Evolutionary conservation across 2,329 filamentous ascomycete genomes (phyloP).

Genomic region (Xylariaceae sp.): DNA sequence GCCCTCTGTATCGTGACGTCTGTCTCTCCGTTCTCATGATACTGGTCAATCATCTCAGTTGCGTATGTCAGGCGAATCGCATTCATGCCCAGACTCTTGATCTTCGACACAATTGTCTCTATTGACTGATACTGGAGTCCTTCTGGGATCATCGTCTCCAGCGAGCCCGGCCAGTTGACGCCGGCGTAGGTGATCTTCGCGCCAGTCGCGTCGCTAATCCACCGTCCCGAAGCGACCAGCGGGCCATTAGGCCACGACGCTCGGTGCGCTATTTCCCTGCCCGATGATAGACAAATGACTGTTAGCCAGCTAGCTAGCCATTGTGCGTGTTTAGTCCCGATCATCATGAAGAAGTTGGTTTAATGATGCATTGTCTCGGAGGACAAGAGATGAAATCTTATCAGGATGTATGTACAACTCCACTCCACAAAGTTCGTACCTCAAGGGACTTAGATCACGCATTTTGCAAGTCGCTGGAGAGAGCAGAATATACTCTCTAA

Average conservation of each 20-base stretch:
- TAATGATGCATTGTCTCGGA: not conserved
- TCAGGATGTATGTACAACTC: too few relatives aligned
- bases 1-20: constrained; percentile 54
- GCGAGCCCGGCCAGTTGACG: constrained; percentile 66
- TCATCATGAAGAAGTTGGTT: constrained; percentile 11
- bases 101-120: constrained; percentile 57
- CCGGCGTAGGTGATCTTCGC: constrained; percentile 57
- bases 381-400: too few relatives aligned
- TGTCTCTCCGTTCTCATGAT: constrained; percentile 53
- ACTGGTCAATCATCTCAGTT: constrained; percentile 68
- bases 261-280: constrained; percentile 4
- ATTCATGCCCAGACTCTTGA: constrained; percentile 68
- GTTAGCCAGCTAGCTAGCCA: constrained; percentile 15
- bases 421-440: not conserved
- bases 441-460: not conserved
- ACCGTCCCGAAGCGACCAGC: constrained; percentile 49
- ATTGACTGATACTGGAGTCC: constrained; percentile 68
- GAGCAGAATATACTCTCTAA: constrained; percentile 16
- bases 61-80: constrained; percentile 67
- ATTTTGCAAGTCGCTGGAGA: not conserved
- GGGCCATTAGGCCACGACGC: constrained; percentile 50
- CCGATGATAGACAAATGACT: not conserved
- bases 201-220: constrained; percentile 51
- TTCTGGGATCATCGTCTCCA: constrained; percentile 68
- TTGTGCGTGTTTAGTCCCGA: not conserved